Conservation (phyloP, 116 monocot species). For the Phalaenopsis hybrid region DNA sequence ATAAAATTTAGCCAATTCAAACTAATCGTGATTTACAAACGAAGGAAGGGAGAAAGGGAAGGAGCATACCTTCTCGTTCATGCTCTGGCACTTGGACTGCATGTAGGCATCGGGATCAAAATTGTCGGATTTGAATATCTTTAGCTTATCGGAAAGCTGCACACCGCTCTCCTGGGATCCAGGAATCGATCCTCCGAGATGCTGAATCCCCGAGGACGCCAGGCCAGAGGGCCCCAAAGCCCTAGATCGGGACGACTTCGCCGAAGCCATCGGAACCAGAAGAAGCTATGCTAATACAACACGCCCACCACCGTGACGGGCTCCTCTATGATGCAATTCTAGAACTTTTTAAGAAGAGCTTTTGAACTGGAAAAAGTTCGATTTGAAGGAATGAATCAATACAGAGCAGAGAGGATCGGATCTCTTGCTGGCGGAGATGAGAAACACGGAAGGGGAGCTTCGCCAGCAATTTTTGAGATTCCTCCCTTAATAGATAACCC, state of each 20-base stretch:
- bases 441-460: background rate
- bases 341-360: background rate
- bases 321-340: background rate
- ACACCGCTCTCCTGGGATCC: conserved; percentile 23
- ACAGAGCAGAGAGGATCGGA: background rate
- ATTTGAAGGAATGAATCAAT: background rate
- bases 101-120: conserved; percentile 95
- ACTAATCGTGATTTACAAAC: background rate
- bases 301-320: background rate
- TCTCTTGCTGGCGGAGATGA: background rate
- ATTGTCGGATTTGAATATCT: conserved; percentile 90
- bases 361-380: background rate
- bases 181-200: background rate
- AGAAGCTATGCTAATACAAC: background rate
- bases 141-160: conserved; percentile 81
- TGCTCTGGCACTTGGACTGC: conserved; percentile 91
- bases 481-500: background rate
- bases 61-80: conserved; percentile 82
- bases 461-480: background rate
- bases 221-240: conserved; percentile 42
- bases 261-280: conserved; percentile 47
- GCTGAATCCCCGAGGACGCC: conserved; percentile 12
- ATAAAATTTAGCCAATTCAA: background rate
- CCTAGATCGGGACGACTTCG: conserved; percentile 75
- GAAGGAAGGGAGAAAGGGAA: background rate